phyloP scores from a whole-genome alignment of 2,329 filamentous ascomycete species.

The Calonectria crousiana region DNA sequence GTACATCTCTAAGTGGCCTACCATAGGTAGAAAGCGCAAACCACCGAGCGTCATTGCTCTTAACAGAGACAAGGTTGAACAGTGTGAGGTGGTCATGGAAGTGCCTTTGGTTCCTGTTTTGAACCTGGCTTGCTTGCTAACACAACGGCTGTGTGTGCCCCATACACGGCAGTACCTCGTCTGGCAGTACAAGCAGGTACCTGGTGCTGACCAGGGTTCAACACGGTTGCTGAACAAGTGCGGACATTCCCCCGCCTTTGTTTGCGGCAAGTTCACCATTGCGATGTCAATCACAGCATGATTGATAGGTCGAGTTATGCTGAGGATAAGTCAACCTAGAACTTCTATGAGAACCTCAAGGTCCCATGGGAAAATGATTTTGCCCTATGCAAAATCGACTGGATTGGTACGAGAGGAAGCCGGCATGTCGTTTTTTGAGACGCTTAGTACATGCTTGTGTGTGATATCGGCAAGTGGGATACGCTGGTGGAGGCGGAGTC shows the following conservation, averaged over 20 bases:
- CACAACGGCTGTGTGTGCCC: constrained; percentile 8
- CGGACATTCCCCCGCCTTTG: constrained; percentile 20
- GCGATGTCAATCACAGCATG: background rate
- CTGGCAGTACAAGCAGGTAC: constrained; percentile 15
- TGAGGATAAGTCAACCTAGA: background rate
- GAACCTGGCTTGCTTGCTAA: background rate
- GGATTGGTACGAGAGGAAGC: background rate
- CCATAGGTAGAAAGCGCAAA: background rate
- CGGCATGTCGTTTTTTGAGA: background rate
- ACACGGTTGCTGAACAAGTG: background rate
- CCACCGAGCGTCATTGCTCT: background rate
- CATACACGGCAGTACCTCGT: background rate
- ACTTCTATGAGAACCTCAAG: no score
- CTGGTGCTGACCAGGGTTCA: background rate
- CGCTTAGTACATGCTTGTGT: constrained; percentile 13
- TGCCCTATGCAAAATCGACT: background rate
- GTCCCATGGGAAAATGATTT: background rate
- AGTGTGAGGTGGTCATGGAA: background rate
- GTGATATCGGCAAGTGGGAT: constrained; percentile 33
- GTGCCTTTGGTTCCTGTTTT: constrained; percentile 14
- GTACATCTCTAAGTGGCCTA: background rate
- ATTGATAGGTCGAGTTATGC: background rate
- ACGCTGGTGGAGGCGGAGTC: constrained; percentile 21
- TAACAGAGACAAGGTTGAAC: background rate
- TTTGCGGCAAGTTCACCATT: background rate